Conservation (phyloP, 1,139 yeast genomes). For the Suhomyces taliae region DNA sequence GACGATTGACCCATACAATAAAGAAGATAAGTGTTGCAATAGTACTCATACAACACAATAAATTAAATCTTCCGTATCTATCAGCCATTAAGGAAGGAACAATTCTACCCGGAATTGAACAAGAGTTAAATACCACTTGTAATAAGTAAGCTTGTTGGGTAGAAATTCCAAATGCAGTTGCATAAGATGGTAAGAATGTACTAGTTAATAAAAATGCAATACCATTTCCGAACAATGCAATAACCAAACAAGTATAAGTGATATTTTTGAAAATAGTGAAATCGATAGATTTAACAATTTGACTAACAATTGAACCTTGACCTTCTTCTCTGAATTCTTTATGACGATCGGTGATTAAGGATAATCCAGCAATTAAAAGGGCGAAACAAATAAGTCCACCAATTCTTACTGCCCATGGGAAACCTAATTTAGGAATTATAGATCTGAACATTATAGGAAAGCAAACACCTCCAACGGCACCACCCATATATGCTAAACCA, state of each 20-base stretch:
- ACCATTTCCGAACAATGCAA: conserved; percentile 34
- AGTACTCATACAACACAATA: conserved; percentile 22
- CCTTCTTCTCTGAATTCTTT: conserved; percentile 16
- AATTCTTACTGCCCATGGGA: conserved; percentile 30
- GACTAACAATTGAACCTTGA: conserved; percentile 8
- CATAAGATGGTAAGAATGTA: conserved; percentile 31
- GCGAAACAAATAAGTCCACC: conserved; percentile 24
- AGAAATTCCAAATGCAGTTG: conserved; percentile 27
- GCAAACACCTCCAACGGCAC: conserved; percentile 31
- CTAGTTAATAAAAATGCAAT: conserved; percentile 27
- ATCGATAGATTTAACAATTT: conserved; percentile 27
- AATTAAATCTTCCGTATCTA: conserved; percentile 31
- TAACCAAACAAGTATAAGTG: conserved; percentile 27
- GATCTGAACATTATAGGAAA: conserved; percentile 25
- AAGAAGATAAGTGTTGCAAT: conserved; percentile 23
- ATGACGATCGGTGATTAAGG: conserved; percentile 23
- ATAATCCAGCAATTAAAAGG: conserved; percentile 16
- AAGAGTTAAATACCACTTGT: conserved; percentile 29
- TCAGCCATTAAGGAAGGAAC: conserved; percentile 33
- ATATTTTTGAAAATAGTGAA: conserved; percentile 25
- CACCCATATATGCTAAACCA: conserved; percentile 28
- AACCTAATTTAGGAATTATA: conserved; percentile 27
- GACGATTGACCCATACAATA: conserved; percentile 28
- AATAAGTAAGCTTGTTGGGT: conserved; percentile 24
- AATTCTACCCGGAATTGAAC: conserved; percentile 31